Conservation (phyloP, 164 flowering plant species). For the Piper betle region DNA sequence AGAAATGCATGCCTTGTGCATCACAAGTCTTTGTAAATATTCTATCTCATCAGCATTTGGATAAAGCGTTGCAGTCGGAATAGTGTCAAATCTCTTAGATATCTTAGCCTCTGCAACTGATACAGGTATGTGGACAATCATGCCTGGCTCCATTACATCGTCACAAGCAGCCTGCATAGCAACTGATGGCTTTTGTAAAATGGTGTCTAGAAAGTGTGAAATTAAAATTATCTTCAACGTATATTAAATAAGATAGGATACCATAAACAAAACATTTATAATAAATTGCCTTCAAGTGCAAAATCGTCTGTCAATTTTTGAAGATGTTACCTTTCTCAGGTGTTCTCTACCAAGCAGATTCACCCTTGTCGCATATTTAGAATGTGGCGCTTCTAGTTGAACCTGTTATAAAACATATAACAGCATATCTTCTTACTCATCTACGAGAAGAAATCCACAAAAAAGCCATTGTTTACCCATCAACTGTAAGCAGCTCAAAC, state of each 20-base stretch:
- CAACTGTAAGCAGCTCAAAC: no score
- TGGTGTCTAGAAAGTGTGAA: background rate
- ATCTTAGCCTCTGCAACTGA: slow-evolving; percentile 65
- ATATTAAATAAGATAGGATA: background rate
- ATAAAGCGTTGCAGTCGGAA: slow-evolving; percentile 75
- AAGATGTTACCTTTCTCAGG: slow-evolving; percentile 43
- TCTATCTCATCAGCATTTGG: slow-evolving; percentile 95
- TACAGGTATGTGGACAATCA: slow-evolving; percentile 56
- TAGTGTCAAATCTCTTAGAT: slow-evolving; percentile 63
- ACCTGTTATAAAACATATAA: slow-evolving; percentile 26
- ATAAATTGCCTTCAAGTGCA: no score
- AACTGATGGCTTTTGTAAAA: background rate
- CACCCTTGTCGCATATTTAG: slow-evolving; percentile 5
- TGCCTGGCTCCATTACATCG: slow-evolving; percentile 47
- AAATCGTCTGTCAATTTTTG: background rate
- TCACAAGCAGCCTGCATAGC: background rate
- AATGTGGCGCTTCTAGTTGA: slow-evolving; percentile 28
- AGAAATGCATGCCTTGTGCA: slow-evolving; percentile 49
- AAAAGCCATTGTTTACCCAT: no score
- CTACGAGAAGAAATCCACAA: background rate
- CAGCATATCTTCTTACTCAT: no score
- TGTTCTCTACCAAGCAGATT: slow-evolving; percentile 12
- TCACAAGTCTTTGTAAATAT: slow-evolving; percentile 77
- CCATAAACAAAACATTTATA: no score
- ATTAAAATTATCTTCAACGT: background rate